Evolutionary conservation across 495 filamentous ascomycete genomes (phyloP), one percentile per base, ranked within the genome.

Genomic region (Lindgomyces ingoldianus): DNA sequence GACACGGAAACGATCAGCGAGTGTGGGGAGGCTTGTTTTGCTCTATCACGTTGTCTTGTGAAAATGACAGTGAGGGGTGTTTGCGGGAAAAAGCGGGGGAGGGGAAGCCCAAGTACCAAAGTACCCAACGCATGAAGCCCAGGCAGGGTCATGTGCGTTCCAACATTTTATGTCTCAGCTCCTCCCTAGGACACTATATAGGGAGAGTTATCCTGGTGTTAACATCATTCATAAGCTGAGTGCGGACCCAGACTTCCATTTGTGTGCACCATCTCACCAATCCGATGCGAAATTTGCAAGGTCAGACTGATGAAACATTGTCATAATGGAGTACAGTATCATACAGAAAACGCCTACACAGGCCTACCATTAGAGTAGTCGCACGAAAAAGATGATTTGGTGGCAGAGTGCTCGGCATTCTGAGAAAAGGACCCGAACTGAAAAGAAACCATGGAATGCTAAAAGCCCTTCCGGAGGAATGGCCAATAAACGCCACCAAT

Each of bases 21-120:
- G 18, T 41, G 22, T 16, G 19, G 36, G 42, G n/a, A 18, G 30
- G 22, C 26, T 55, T 33, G 27, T 21, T 21, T 24, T 18, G 51
- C n/a, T n/a, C n/a, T 16, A 26, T 21, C 25, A 18, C 33, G 52
- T 24, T 44, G 26, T 41, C 18, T 55, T 18, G 18, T 33, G 36
- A 41, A 25, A 33, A 8, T n/a, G 8, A n/a, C 36, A 29, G 21
- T 33, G 33, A 19, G 33, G 52, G 18, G 29, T 24, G 33, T 55
- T 55, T 55, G 18, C 52, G 29, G 18, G 9, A 16, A 55, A 55
- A 47, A 24, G 44, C 44, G 44, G 44, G 44, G 44, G 36, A 42
- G 36, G 36, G n/a, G n/a, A n/a, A n/a, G n/a, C n/a, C n/a, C n/a
- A n/a, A 4, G 44, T 47, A 8, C 44, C 44, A 47, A 47, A n/a